Evolutionary conservation across 176 grass and related monocot genomes (phyloP).

Genomic region (Triticum monococcum): DNA sequence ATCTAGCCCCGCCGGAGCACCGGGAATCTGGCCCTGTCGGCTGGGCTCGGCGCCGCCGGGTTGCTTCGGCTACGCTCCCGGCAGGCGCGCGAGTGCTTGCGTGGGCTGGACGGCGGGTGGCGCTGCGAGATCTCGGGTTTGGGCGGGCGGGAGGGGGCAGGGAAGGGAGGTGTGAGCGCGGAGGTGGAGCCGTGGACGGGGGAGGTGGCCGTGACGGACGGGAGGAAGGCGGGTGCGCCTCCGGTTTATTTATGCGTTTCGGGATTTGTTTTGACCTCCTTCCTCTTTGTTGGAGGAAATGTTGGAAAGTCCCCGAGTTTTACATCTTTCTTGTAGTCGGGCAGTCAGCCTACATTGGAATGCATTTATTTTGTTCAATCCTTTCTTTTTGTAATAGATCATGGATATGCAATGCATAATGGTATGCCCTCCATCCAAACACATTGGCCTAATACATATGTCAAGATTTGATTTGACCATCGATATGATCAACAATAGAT

Average conservation of each 20-base stretch:
- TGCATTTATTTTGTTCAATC: not conserved
- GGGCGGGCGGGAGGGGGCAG: not conserved
- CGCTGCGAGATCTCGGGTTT: constrained; percentile 17
- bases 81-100: constrained; percentile 7
- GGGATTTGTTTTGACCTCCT: not conserved
- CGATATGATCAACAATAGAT: no score
- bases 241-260: constrained; percentile 17
- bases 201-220: constrained; percentile 2
- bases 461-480: no score
- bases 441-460: no score
- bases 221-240: constrained; percentile 28
- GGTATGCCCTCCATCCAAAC: no score
- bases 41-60: not conserved
- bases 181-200: constrained; percentile 26
- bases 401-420: not conserved
- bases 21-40: constrained; percentile 13
- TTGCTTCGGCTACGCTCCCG: not conserved
- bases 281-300: not conserved
- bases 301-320: constrained; percentile 1
- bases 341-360: not conserved
- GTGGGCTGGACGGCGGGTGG: not conserved
- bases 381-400: not conserved
- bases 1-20: constrained; percentile 28
- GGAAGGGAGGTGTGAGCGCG: constrained; percentile 9
- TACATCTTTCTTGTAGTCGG: not conserved